Base-by-base conservation (phyloP, 2,329 filamentous ascomycete species). In the Zymoseptoria brevis region DNA sequence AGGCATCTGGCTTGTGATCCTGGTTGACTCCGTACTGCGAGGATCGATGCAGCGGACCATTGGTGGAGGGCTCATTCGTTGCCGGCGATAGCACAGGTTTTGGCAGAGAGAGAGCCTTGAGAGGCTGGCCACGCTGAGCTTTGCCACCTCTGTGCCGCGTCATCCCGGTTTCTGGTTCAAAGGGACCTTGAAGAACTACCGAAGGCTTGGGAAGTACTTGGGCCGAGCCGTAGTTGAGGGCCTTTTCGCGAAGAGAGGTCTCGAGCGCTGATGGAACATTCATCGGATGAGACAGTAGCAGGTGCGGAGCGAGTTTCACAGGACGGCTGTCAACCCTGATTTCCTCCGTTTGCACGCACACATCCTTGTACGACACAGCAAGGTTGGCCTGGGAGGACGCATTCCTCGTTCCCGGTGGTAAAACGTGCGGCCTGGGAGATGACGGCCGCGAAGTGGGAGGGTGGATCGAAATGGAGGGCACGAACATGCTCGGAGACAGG, bases 381-480 rank as follows among this genome's bases (percentile, higher is more conserved):
- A 85, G 77, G 45, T 81, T 80, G 24, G 91, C 90, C 74, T 99
- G 94, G 68, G 88, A 93, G 19, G 85, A 86, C 63, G 88, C 85
- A 73, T 90, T 90, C 72, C 91, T 96, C 6, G 84, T 87, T 62
- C 85, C 85, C 58, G 92, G 86, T 57, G 91, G 91, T 29, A 96
- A 86, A 57, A 96, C 83, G 55, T 87, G 86, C 65, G 87, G 84
- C 53, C 82, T 83, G 1, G 90, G 90, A 1, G 90, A 91, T 4
- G 86, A 80, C n/a, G 93, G 91, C 53, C 88, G 84, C 57, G 90
- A 96, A 2, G 82, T 85, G 0, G 94, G 93, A 30, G 94, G 94
- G 66, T 96, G 89, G 55, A 99, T 90, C 58, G 90, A 88, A 70
- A 99, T 99, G 67, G 87, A 89, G 0, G 93, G 93, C 13, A 72